phyloP scores from a whole-genome alignment of 2,329 filamentous ascomycete genomes.

The Pseudocercospora cruenta region DNA sequence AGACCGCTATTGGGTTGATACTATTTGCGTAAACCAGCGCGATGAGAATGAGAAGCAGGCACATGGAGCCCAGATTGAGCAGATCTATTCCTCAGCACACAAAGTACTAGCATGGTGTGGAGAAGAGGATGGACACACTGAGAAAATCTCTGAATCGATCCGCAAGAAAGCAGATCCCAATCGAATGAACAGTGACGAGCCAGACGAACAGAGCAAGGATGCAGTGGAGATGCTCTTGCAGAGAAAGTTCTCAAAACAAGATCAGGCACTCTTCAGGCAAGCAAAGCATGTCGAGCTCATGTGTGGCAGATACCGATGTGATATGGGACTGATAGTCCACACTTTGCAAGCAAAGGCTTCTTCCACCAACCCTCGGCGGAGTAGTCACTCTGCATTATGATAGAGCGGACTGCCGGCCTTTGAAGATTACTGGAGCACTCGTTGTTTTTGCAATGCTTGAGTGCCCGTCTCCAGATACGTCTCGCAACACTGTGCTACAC shows the following conservation, averaged over 20 bases:
- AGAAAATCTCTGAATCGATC: neutral
- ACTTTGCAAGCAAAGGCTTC: neutral
- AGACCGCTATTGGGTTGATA: slow-evolving; percentile 10
- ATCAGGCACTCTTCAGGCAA: neutral
- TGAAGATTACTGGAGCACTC: neutral
- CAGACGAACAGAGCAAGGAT: neutral
- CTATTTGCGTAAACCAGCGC: slow-evolving; percentile 14
- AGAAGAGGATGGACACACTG: neutral
- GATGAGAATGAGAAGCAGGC: slow-evolving; percentile 9
- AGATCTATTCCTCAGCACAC: slow-evolving; percentile 10
- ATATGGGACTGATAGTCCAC: neutral
- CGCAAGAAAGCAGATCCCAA: neutral
- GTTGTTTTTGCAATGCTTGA: neutral
- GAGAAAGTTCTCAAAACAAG: neutral
- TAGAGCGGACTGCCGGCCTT: neutral
- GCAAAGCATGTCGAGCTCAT: neutral
- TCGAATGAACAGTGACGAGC: neutral
- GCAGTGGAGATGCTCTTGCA: neutral
- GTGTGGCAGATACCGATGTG: neutral
- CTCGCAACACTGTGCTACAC: neutral
- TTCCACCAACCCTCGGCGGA: neutral
- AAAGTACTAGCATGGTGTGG: slow-evolving; percentile 4
- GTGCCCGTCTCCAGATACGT: neutral
- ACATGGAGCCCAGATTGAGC: neutral
- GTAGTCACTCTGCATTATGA: neutral